Evolutionary conservation across 1,284 basidiomycete species (phyloP), one percentile per base, ranked within the genome.

Genomic region (Leucoagaricus sp.): DNA sequence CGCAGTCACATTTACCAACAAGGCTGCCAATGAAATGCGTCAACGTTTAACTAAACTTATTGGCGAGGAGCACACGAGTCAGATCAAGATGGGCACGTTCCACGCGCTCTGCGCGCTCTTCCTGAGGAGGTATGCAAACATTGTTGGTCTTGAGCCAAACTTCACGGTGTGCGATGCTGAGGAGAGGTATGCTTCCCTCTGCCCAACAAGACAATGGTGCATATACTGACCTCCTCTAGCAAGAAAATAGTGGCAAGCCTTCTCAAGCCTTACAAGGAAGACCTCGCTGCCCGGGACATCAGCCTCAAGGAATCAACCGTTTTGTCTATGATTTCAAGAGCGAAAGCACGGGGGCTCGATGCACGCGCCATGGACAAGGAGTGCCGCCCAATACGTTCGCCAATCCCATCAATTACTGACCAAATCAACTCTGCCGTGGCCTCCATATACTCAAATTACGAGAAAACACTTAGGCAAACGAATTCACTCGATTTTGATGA

Each of bases 401-500:
- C 38, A 36, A 55, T 46, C 31, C 36, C 56, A 25, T 53, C 53
- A 17, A 61, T 53, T 36, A 59, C 60, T n/a, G 60, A 69, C 23
- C 66, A 71, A 3, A 63, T 75, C n/a, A 65, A 74, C n/a, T 65
- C 64, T 15, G 65, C 83, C n/a, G 67, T 83, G 10, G 81, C 75
- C 3, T 69, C 80, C 55, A 72, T 93, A 9, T 93, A 90, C 69
- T 75, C 77, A 21, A 79, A 85, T 28, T 97, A 96, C 67, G 84
- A 94, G 64, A 74, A 73, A 13, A 75, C 75, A 1, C 75, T 96
- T 29, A 74, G 78, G 40, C 75, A 77, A 21, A 82, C 78, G 58
- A 92, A 93, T 60, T 85, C 89, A 28, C 76, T 96, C 12, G 94
- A 97, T 71, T 97, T 96, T 65, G 94, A 97, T 66, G 94, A 96